Base-by-base conservation (phyloP, 2,329 filamentous ascomycete genomes). In the Cladosporium sp. region DNA sequence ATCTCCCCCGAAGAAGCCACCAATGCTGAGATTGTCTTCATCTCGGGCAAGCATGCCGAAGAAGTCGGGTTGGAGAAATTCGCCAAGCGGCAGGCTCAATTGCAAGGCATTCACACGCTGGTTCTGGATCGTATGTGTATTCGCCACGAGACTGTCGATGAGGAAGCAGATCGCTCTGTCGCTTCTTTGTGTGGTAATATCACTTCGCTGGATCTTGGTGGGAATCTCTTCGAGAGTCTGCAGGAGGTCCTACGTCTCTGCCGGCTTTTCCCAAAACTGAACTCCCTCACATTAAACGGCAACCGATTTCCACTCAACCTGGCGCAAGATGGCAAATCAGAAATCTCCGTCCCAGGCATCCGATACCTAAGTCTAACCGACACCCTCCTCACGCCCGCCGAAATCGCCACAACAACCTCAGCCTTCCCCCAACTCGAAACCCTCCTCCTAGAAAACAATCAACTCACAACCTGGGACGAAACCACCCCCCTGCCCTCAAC, bases 11-110 rank as follows among this genome's bases (percentile, higher is more conserved):
- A 72, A 48, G 65, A 69, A 49, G 52, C 56, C 19, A 47, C 61
- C 57, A 60, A 61, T 13, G 56, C 61, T 7, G 74, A 76, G 43
- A 75, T 80, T 42, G 85, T 95, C 55, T 71, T 85, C 76, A 77
- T 95, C 75, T 71, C 87, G 69, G 76, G 78, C 32, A 97, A 97
- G 69, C 79, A 91, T 15, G 92, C 88, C 4, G 86, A 97, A 70
- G 92, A 97, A 70, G 82, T 97, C 29, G 93, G 93, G 25, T 97
- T 97, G 59, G 90, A 95, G 59, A 96, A 96, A 74, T 88, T 96
- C 57, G 82, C 86, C 38, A 79, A 79, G 57, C 82, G 91, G 68
- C 83, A 94, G 62, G 85, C 90, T 58, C 76, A 85, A 62, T 74
- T 97, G 27, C 75, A 84, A 49, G 87, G 93, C 60, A 77, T 97